Conservation (phyloP, 805 yeast species). For the Saccharomycopsis sp. region DNA sequence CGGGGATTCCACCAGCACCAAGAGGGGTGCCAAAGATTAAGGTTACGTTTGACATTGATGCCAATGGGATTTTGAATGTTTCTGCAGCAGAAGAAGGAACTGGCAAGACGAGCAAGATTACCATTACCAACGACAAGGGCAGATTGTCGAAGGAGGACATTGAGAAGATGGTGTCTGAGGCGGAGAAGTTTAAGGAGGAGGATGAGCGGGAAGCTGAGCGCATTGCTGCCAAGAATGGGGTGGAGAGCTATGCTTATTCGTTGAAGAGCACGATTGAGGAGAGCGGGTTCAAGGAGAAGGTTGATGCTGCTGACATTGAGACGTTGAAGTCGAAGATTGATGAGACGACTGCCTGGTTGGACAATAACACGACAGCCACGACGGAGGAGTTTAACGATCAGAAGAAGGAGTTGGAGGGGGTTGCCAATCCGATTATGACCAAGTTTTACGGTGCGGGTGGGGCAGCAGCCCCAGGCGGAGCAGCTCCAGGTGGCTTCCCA, state of each 20-base stretch:
- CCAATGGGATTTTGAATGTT: constrained; percentile 94
- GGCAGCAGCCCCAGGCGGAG: constrained; percentile 62
- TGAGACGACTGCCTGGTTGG: constrained; percentile 86
- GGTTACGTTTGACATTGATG: constrained; percentile 94
- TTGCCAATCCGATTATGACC: constrained; percentile 94
- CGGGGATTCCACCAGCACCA: constrained; percentile 98
- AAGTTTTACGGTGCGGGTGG: constrained; percentile 95
- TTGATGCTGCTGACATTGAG: constrained; percentile 58
- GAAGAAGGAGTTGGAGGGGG: constrained; percentile 92
- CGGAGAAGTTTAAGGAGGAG: constrained; percentile 94
- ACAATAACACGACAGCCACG: constrained; percentile 84
- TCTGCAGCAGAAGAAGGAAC: constrained; percentile 97
- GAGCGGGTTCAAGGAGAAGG: constrained; percentile 72
- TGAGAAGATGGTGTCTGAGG: constrained; percentile 96
- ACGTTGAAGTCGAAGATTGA: constrained; percentile 70
- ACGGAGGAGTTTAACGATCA: constrained; percentile 86
- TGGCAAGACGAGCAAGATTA: constrained; percentile 93
- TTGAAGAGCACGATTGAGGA: constrained; percentile 76
- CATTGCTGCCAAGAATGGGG: constrained; percentile 87
- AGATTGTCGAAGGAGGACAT: constrained; percentile 96
- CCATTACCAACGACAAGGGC: constrained; percentile 98
- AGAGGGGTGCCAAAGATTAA: constrained; percentile 98
- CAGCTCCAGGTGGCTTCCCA: constrained; percentile 46
- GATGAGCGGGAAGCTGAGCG: constrained; percentile 92
- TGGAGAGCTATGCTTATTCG: constrained; percentile 92